Evolutionary conservation across 257 asterid genomes (phyloP), one percentile per base, ranked within the genome.

Genomic region (Solanum clarkiae): DNA sequence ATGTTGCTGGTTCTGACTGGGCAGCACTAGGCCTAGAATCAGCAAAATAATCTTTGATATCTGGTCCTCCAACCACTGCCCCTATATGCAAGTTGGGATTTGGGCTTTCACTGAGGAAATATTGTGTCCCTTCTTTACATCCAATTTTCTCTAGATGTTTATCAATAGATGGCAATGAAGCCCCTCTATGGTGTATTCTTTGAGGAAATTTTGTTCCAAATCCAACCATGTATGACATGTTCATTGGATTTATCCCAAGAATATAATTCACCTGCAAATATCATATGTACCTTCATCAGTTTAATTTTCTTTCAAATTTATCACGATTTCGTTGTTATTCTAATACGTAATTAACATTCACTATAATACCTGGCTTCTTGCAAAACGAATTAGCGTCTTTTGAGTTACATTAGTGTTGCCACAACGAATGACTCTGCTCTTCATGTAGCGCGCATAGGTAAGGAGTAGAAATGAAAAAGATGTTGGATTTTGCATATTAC

Each of bases 361-460:
- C 13, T 22, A 5, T 0, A 45, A 5, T 85, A 92, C 98, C 87
- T 95, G 99, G 87, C 77, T 85, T 83, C 60, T 92, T 0, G 99
- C 94, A 10, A 93, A 91, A 70, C 15, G 65, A 6, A 94, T 88
- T 16, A 95, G 80, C 44, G 87, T 90, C 7, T 16, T 86, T 9
- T 91, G 77, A 14, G 92, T 89, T 80, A 93, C 92, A 5, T 70
- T 18, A 5, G 88, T 63, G 82, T 68, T 88, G 8, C 98, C 98
- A 24, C 96, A 92, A 29, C 74, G 90, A 89, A 93, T 92, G 8
- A 91, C 87, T 69, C 90, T 57, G 47, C 86, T 15, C 6, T 96
- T 92, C 98, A 94, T 92, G 91, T 94, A 93, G 45, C 93, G 95
- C 7, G 97, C 89, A 87, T 96, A 96, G 15, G 99, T 96, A 0